Evolutionary conservation across 768 basidiomycete species (phyloP), one percentile per base, ranked within the genome.

Genomic region (Cystofilobasidium capitatum): DNA sequence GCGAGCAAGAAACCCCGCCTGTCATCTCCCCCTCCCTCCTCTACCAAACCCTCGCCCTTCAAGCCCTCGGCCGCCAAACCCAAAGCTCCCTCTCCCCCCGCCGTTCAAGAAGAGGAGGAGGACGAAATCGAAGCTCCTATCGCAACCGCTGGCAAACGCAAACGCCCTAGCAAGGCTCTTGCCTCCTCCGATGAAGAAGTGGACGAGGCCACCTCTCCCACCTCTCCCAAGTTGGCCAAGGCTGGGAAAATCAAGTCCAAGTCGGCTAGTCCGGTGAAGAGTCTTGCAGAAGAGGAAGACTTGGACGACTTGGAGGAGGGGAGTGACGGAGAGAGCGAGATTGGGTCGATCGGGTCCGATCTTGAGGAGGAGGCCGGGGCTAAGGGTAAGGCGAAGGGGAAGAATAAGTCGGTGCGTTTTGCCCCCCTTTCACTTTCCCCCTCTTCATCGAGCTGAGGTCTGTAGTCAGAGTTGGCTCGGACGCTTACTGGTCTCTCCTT

Each of bases 1-100:
- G 33, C 59, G 59, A 29, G 14, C 40, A 61, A 61, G 59, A 61
- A 61, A 31, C 24, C 42, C 26, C 59, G 59, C 3, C 17, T 40
- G 37, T 6, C 36, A 22, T 22, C 58, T 4, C 3, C 58, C 7
- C n/a, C 58, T 16, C 20, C 35, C 22, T 7, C 55, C 26, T 7
- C 55, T 29, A 10, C 49, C 4, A 10, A n/a, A 3, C 12, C n/a
- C 49, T 51, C 49, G 49, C n/a, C 49, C 49, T 12, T 29, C 24
- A 51, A 51, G 24, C 24, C 49, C 3, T 17, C 49, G 49, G 58
- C 22, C 39, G 35, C 9, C 58, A n/a, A 42, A 5, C 17, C 9
- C 58, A 12, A 14, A 37, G 26, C 16, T n/a, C 2, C 24, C 59
- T 24, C 13, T 10, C 22, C 16, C 59, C 1, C 44, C 59, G 16